Percentiles rank a stretch among this genome's conserved stretches.
These are phyloP conservation scores for Verticillium alfalfae DNA, from an alignment of 2,329 filamentous ascomycete species.

Conservation along the genomic window DNA sequence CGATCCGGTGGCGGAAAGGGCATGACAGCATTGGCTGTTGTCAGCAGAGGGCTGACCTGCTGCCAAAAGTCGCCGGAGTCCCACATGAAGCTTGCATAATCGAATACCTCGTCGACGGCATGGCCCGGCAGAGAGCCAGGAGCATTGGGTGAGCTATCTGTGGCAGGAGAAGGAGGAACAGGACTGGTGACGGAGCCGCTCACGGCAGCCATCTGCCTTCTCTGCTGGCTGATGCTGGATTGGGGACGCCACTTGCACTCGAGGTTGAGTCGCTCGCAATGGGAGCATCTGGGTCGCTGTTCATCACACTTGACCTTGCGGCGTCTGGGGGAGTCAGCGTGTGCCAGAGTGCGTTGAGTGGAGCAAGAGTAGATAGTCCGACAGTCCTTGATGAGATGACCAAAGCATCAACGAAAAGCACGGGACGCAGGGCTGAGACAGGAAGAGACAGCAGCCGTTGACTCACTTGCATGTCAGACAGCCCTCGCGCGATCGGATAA, in stretches of 20 bases:
- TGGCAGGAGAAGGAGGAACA: slow-evolving; percentile 15
- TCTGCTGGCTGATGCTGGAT: slow-evolving; percentile 2
- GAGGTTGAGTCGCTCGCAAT: slow-evolving; percentile 47
- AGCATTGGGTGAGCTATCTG: slow-evolving; percentile 19
- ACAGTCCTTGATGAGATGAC: background rate
- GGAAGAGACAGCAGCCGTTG: background rate
- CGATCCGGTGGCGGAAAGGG: background rate
- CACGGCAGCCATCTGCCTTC: slow-evolving; percentile 15
- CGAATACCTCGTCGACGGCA: slow-evolving; percentile 34
- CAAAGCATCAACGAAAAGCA: background rate
- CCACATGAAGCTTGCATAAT: slow-evolving; percentile 44
- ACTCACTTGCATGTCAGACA: slow-evolving; percentile 42
- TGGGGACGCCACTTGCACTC: slow-evolving; percentile 44
- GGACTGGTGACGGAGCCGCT: slow-evolving; percentile 14
- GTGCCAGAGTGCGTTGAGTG: background rate
- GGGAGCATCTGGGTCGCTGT: slow-evolving; percentile 43
- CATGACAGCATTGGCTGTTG: background rate
- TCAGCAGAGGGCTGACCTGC: slow-evolving; percentile 14
- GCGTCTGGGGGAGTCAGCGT: slow-evolving; percentile 24
- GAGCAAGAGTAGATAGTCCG: background rate
- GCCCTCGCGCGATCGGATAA: slow-evolving; percentile 27
- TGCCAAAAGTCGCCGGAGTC: slow-evolving; percentile 28
- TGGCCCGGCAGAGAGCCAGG: slow-evolving; percentile 19
- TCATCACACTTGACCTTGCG: slow-evolving; percentile 52
- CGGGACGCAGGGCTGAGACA: background rate